These are phyloP conservation scores for Aspergillus sp. DNA, from an alignment of 2,329 filamentous ascomycete species.

Conservation along the genomic window DNA sequence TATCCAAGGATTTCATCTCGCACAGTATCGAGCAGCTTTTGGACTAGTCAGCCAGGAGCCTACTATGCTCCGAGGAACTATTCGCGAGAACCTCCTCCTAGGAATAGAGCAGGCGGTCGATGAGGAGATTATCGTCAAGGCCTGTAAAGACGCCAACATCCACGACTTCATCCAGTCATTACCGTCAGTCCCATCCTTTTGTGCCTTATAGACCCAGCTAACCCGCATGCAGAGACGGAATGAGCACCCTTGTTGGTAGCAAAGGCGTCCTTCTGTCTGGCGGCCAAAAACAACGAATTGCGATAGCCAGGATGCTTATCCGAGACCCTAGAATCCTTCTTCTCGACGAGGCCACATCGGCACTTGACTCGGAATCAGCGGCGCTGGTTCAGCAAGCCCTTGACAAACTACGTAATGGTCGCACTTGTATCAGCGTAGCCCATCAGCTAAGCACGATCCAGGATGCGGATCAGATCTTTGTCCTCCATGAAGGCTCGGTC, in stretches of 20 bases:
- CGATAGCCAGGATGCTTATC: conserved; percentile 87
- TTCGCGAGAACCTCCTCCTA: conserved; percentile 87
- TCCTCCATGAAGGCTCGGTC: conserved; percentile 88
- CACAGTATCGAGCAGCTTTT: conserved; percentile 82
- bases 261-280: conserved; percentile 86
- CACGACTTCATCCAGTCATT: conserved; percentile 88
- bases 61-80: conserved; percentile 89
- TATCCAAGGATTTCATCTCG: conserved; percentile 79
- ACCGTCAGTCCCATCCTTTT: conserved; percentile 54
- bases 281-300: conserved; percentile 93
- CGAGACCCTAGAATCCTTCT: conserved; percentile 88
- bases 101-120: conserved; percentile 70
- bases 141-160: conserved; percentile 88
- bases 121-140: conserved; percentile 74
- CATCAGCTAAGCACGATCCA: conserved; percentile 92
- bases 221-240: conserved; percentile 65
- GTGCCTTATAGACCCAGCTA: background rate
- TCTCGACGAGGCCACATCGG: conserved; percentile 74
- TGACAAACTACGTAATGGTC: conserved; percentile 79
- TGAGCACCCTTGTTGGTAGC: conserved; percentile 81
- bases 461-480: conserved; percentile 91
- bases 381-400: conserved; percentile 69
- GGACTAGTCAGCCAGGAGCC: conserved; percentile 94
- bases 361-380: conserved; percentile 55
- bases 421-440: conserved; percentile 92